Evolutionary conservation across 768 basidiomycete genomes (phyloP), one percentile per base, ranked within the genome.

Genomic region (Rhodocollybia butyracea): DNA sequence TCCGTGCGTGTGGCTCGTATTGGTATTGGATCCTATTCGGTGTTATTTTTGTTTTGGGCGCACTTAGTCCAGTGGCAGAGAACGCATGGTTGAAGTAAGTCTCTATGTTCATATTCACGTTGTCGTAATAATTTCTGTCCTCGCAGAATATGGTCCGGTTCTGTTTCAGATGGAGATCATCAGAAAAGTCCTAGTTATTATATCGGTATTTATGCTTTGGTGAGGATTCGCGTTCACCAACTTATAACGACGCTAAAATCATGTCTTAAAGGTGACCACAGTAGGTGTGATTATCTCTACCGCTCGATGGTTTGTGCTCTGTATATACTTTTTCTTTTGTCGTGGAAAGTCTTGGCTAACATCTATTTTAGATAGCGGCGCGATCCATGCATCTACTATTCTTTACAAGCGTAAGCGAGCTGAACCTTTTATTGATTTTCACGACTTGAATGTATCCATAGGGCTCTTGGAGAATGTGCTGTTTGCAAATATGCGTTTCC

Each of bases 401-500:
- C 75, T 95, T 13, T 92, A 96, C 70, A 76, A 89, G 65, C 73
- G 86, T 86, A 17, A 19, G 43, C 27, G n/a, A n/a, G n/a, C n/a
- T n/a, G n/a, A n/a, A n/a, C n/a, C n/a, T 10, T 11, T 29, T 15
- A 7, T 38, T 46, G 24, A n/a, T n/a, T n/a, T 22, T 50, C 40
- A 7, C 19, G 26, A 3, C 32, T 10, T 34, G 56, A 12, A 54
- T 42, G 19, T 19, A 0, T 24, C 31, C 15, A 5, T 42, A 79
- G 82, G 76, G 32, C 76, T 95, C 36, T 72, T 95, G 26, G 88
- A 95, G 64, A 69, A 85, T 1, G 86, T 96, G 2, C 73, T 97
- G 1, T 94, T 94, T 63, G 91, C 94, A 7, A 83, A 91, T 43
- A 86, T 96, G 55, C 83, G 94, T 39, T 96, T 97, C 77, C 94